These are phyloP conservation scores for Microstroma glucosiphilum DNA, from an alignment of 1,284 basidiomycete genomes.

Conservation along the genomic window DNA sequence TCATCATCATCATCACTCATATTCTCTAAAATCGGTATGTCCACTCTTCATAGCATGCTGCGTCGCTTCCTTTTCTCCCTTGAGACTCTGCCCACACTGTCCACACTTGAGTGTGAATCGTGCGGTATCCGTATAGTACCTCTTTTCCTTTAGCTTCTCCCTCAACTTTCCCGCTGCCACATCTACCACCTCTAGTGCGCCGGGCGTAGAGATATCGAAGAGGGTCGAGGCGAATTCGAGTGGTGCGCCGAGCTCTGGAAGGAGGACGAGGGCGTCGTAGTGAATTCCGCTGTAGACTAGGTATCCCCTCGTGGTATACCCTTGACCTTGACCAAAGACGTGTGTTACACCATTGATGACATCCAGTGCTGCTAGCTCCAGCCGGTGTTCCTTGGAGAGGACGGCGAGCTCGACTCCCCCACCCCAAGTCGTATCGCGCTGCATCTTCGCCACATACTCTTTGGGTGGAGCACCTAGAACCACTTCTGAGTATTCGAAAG, in stretches of 20 bases:
- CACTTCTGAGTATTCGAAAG: constrained; percentile 23
- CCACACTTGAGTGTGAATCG: constrained; percentile 29
- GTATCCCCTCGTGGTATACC: constrained; percentile 14
- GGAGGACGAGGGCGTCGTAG: constrained; percentile 32
- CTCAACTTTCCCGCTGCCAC: constrained; percentile 20
- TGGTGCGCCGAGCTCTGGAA: constrained; percentile 11
- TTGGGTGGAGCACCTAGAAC: constrained; percentile 21
- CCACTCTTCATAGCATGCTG: constrained; percentile 31
- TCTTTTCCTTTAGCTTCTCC: constrained; percentile 19
- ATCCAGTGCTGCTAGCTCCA: constrained; percentile 28
- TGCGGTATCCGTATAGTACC: constrained; percentile 36
- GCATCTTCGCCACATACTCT: constrained; percentile 8
- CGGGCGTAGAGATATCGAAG: constrained; percentile 9
- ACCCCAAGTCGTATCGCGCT: constrained; percentile 21
- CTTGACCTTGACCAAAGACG: constrained; percentile 28
- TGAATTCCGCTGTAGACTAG: constrained; percentile 37
- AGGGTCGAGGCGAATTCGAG: constrained; percentile 19
- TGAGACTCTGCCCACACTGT: constrained; percentile 20
- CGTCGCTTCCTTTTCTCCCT: constrained; percentile 31
- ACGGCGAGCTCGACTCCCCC: constrained; percentile 36
- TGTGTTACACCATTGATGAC: constrained; percentile 25
- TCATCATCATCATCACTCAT: neutral
- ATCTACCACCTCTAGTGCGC: constrained; percentile 17
- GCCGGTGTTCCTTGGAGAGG: constrained; percentile 20
- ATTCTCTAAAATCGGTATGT: constrained; percentile 32